Base-by-base conservation (phyloP, 192 early-diverging fungal genomes). In the Dissophora globulifera region DNA sequence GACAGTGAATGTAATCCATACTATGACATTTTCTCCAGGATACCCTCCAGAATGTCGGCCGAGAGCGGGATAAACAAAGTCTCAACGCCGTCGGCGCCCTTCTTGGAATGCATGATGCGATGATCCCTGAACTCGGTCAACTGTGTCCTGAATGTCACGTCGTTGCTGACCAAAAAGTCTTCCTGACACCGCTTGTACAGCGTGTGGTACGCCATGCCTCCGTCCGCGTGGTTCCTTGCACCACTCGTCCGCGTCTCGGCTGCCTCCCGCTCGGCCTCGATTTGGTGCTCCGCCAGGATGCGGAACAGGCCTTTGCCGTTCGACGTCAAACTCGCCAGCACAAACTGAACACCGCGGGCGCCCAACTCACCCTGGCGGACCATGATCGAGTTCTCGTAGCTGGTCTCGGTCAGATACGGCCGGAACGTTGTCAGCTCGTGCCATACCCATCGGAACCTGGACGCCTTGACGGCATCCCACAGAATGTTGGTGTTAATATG, bases 101-200 rank as follows among this genome's bases (percentile, higher is more conserved):
- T 67, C 46, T 81, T 87, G n/a, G 88, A 84, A 35, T 86, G 83
- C 12, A 98, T 91, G 19, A 98, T 90, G 33, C 90, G 82, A 78
- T 99, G 97, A 83, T 97, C 96, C 29, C 88, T 82, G 76, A 97
- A 97, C 80, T 99, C 97, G 2, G 90, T 93, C 53, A 99, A 74
- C 72, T 95, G 92, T n/a, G 94, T 90, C 60, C 90, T 89, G 79
- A 99, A 94, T 0, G 91, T 93, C 50, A 93, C 67, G 23, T 93
- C 92, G 62, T 85, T 94, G 35, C 86, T 90, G 50, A 94, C 93
- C 45, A 91, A 82, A 62, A 96, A 99, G 56, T 86, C 83, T 50
- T 97, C 93, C 29, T 90, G 82, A 47, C 94, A 94, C 26, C 85
- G 82, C 19, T 82, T 79, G 80, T 89, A 95, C 52, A 90, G 91